A percentile compares a stretch with the other conserved stretches of the same genome.
phyloP scores from a whole-genome alignment of 2,329 filamentous ascomycete genomes.

The Aspergillus chevalieri region DNA sequence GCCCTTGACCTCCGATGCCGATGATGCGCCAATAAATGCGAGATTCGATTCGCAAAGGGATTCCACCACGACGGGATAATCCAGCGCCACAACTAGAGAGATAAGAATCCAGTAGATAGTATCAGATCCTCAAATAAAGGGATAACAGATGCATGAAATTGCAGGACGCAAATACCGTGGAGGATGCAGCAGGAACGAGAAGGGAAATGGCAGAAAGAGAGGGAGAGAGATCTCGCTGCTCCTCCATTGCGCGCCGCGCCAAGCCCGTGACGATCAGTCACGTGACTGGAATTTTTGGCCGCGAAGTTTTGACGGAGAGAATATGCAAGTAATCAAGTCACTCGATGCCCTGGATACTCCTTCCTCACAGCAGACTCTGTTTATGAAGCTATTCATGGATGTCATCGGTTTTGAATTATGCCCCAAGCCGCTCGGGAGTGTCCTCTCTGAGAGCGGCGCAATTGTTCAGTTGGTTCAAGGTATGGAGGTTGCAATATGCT shows the following conservation, averaged over 20 bases:
- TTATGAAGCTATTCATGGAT: slow-evolving; percentile 35
- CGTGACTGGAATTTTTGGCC: slow-evolving; percentile 25
- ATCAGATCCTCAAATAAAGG: background rate
- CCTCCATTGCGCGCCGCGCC: slow-evolving; percentile 25
- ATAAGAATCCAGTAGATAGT: background rate
- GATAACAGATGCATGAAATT: background rate
- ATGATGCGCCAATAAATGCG: slow-evolving; percentile 22
- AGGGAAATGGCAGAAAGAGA: slow-evolving; percentile 8
- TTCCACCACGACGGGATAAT: slow-evolving; percentile 1
- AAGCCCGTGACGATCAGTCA: slow-evolving; percentile 28
- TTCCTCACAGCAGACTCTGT: slow-evolving; percentile 3
- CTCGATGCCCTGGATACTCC: background rate
- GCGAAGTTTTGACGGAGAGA: background rate
- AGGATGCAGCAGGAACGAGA: slow-evolving; percentile 4
- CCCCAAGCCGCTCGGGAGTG: slow-evolving; percentile 30
- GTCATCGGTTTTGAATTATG: slow-evolving; percentile 38
- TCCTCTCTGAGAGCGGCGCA: slow-evolving; percentile 30
- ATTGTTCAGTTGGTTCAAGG: slow-evolving; percentile 14
- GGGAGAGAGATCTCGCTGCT: slow-evolving; percentile 19
- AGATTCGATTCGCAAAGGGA: slow-evolving; percentile 22
- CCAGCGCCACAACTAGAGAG: slow-evolving; percentile 8
- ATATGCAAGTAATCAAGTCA: background rate
- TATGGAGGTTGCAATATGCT: slow-evolving; percentile 3
- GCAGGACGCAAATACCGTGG: slow-evolving; percentile 1
- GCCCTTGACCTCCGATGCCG: slow-evolving; percentile 11